Conservation (phyloP, 176 grass and related monocot species). For the Tillandsia leiboldiana region DNA sequence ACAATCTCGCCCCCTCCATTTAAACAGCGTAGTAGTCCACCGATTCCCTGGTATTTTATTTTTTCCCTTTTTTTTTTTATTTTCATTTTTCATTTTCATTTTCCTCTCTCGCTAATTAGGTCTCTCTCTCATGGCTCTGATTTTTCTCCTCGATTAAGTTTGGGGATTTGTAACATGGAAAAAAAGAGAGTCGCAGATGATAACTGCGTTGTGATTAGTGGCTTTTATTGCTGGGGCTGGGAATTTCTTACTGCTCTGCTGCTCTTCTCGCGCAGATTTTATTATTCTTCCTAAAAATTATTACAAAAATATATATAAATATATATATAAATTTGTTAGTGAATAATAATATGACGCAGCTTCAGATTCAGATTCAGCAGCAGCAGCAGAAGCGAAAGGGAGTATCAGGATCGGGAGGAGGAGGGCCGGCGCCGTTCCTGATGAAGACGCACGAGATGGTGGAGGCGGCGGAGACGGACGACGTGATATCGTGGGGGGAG, state of each 20-base stretch:
- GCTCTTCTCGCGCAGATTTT: slow-evolving; percentile 47
- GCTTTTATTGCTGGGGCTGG: slow-evolving; percentile 93
- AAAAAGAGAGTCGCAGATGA: not conserved
- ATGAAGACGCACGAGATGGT: slow-evolving; percentile 83
- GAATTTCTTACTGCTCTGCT: slow-evolving; percentile 87
- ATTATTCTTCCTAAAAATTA: too few relatives aligned
- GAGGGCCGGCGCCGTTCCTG: slow-evolving; percentile 69
- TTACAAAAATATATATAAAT: too few relatives aligned
- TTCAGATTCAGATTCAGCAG: too few relatives aligned
- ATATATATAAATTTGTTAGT: too few relatives aligned
- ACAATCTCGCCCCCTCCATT: too few relatives aligned
- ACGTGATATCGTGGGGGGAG: slow-evolving; percentile 84
- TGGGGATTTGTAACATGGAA: not conserved
- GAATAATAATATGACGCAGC: too few relatives aligned
- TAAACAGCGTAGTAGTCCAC: too few relatives aligned
- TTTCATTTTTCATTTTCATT: not conserved
- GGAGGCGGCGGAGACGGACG: slow-evolving; percentile 53
- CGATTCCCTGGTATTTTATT: not conserved
- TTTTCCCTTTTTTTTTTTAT: too few relatives aligned
- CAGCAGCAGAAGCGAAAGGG: not conserved
- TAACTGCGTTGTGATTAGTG: slow-evolving; percentile 25
- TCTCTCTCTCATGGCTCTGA: not conserved
- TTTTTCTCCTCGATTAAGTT: not conserved
- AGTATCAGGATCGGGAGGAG: slow-evolving; percentile 1
- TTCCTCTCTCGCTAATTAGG: not conserved